Evolutionary conservation across 306 rosid species (phyloP).

Genomic region (Senna siamea): DNA sequence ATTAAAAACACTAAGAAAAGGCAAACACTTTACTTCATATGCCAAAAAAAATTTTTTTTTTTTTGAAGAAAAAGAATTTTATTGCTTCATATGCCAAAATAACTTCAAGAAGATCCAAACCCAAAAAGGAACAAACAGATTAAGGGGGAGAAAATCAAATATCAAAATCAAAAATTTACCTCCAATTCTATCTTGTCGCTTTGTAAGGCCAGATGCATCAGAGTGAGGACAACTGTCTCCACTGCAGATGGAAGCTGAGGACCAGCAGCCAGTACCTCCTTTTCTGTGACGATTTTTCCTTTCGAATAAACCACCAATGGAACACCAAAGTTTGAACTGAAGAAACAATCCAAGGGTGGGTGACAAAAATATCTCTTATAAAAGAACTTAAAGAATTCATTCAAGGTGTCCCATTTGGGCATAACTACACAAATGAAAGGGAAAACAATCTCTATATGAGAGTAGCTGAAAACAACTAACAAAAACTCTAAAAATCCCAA

Average conservation of each 20-base stretch:
- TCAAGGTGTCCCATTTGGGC: slow-evolving; percentile 18
- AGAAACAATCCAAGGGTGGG: too few species aligned
- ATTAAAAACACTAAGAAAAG: not conserved
- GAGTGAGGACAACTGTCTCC: slow-evolving; percentile 84
- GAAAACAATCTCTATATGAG: not conserved
- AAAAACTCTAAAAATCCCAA: slow-evolving; percentile 1
- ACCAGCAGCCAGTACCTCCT: slow-evolving; percentile 77
- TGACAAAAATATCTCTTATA: not conserved
- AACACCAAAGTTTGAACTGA: slow-evolving; percentile 82
- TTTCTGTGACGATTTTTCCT: slow-evolving; percentile 66
- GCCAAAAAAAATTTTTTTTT: too few species aligned
- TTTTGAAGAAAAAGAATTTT: too few species aligned
- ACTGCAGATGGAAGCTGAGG: slow-evolving; percentile 66
- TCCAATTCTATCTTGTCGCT: slow-evolving; percentile 84
- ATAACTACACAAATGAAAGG: slow-evolving; percentile 10
- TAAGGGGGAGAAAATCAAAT: not conserved
- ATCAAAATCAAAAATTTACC: slow-evolving; percentile 46
- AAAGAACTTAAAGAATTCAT: not conserved
- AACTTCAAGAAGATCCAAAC: slow-evolving; percentile 13
- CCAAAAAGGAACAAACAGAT: not conserved
- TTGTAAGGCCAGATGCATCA: slow-evolving; percentile 83
- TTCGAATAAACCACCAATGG: slow-evolving; percentile 66
- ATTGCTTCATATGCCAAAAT: slow-evolving; percentile 9
- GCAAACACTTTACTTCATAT: slow-evolving; percentile 21
- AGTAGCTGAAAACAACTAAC: slow-evolving; percentile 16